Evolutionary conservation across 208 protist genomes (phyloP).

Genomic region (Naegleria gruberi): DNA sequence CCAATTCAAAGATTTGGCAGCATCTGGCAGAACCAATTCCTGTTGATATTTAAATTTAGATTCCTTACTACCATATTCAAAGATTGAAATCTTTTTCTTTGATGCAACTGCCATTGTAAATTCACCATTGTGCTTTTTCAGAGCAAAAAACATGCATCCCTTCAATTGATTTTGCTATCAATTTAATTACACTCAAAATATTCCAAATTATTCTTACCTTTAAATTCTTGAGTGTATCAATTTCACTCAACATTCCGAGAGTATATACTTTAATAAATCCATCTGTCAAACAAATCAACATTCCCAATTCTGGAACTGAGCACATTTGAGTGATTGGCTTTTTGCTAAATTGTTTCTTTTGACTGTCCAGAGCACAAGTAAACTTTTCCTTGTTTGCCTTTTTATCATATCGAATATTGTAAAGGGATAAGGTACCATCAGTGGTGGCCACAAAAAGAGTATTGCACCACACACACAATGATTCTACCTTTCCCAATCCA

Average conservation of each 20-base stretch:
- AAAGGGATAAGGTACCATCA: not conserved
- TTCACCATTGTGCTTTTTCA: slow-evolving; percentile 26
- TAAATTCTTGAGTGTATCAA: not conserved
- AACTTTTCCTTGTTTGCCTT: not conserved
- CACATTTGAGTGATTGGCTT: slow-evolving; percentile 6
- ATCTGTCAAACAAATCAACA: slow-evolving; percentile 8
- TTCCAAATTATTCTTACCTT: not conserved
- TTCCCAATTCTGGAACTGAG: not conserved
- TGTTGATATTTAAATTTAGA: slow-evolving; percentile 5
- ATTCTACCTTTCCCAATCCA: not conserved
- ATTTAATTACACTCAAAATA: not conserved
- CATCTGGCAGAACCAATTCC: slow-evolving; percentile 23
- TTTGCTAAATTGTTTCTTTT: slow-evolving; percentile 9
- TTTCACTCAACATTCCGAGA: not conserved
- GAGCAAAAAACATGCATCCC: not conserved
- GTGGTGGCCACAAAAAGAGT: not conserved
- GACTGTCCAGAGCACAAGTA: not conserved
- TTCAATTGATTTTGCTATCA: not conserved
- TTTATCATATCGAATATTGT: slow-evolving; percentile 2
- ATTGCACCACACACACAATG: not conserved
- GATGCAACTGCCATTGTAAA: slow-evolving; percentile 17
- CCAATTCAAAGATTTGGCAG: slow-evolving; percentile 26
- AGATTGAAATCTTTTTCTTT: slow-evolving; percentile 12
- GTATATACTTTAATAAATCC: not conserved
- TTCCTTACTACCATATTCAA: slow-evolving; percentile 24